Evolutionary conservation across 495 filamentous ascomycete genomes (phyloP).

Genomic region (Talaromyces thailandensis): DNA sequence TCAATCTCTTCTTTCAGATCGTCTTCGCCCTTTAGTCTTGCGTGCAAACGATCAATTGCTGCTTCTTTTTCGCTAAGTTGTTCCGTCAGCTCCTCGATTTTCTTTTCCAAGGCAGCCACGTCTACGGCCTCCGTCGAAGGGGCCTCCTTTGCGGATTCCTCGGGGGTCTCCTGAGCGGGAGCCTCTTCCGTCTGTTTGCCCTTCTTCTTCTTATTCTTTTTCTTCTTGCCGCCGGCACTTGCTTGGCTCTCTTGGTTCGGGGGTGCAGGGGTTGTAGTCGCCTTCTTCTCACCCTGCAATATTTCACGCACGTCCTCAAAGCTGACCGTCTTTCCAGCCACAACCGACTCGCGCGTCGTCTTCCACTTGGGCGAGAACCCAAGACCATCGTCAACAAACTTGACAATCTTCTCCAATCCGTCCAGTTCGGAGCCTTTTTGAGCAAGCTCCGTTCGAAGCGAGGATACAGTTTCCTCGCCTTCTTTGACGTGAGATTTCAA

Average conservation of each 20-base stretch:
- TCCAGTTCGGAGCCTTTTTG: slow-evolving; percentile 19
- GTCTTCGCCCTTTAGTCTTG: slow-evolving; percentile 66
- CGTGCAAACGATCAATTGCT: slow-evolving; percentile 55
- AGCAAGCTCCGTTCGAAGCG: slow-evolving; percentile 31
- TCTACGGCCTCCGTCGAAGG: slow-evolving; percentile 9
- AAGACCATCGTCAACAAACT: slow-evolving; percentile 28
- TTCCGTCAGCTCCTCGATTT: slow-evolving; percentile 46
- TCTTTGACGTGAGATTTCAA: slow-evolving; percentile 42
- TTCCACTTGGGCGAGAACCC: slow-evolving; percentile 27
- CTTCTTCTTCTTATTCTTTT: slow-evolving; percentile 58
- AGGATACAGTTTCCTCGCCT: slow-evolving; percentile 35
- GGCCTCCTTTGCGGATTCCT: slow-evolving; percentile 10
- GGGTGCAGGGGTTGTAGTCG: slow-evolving; percentile 12
- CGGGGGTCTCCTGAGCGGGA: slow-evolving; percentile 16
- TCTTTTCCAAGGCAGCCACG: slow-evolving; percentile 37
- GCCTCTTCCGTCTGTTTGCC: slow-evolving; percentile 41
- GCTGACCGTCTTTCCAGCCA: slow-evolving; percentile 14
- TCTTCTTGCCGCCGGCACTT: slow-evolving; percentile 45
- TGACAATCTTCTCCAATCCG: slow-evolving; percentile 24
- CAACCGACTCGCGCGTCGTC: slow-evolving; percentile 23
- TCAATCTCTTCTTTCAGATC: slow-evolving; percentile 81
- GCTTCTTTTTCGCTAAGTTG: slow-evolving; percentile 63
- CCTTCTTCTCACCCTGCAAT: slow-evolving; percentile 13
- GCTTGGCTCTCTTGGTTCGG: slow-evolving; percentile 9
- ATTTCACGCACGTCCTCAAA: slow-evolving; percentile 30